These are phyloP conservation scores for Linnemannia schmuckeri DNA, from an alignment of 192 early-diverging fungal genomes.

Conservation along the genomic window DNA sequence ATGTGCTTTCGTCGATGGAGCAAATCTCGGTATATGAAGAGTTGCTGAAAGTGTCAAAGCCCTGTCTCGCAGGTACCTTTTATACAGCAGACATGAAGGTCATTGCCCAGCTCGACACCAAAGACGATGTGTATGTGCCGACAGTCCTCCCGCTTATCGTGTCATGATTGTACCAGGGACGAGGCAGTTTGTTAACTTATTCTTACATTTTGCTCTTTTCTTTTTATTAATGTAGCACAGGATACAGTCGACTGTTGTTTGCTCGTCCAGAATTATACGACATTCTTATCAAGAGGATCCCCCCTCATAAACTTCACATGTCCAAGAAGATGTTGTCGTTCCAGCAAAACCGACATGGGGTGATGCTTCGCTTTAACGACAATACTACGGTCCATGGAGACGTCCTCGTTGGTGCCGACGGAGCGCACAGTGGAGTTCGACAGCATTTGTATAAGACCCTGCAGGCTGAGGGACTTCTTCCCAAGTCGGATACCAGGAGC, in stretches of 20 bases:
- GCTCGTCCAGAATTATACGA: constrained; percentile 1
- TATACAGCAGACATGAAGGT: no score
- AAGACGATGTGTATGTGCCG: neutral
- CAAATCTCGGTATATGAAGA: no score
- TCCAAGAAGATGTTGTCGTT: neutral
- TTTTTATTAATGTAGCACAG: neutral
- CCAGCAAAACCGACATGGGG: neutral
- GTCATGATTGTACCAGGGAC: no score
- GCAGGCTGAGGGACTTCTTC: neutral
- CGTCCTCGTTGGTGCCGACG: constrained; percentile 19
- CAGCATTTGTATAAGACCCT: constrained; percentile 5
- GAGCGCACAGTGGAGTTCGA: constrained; percentile 1
- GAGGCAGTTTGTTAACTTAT: no score
- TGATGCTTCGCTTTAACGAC: constrained; percentile 13
- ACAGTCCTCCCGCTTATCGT: no score
- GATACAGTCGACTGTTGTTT: neutral
- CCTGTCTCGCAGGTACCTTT: no score
- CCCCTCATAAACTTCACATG: neutral
- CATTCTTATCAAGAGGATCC: neutral
- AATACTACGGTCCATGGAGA: constrained; percentile 10
- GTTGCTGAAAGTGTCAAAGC: no score
- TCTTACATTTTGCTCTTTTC: no score
- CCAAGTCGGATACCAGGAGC: neutral
- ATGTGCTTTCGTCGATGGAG: no score
- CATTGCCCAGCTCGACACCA: neutral